Conservation (phyloP, 495 filamentous ascomycete genomes). For the Hypoxylon fragiforme region DNA sequence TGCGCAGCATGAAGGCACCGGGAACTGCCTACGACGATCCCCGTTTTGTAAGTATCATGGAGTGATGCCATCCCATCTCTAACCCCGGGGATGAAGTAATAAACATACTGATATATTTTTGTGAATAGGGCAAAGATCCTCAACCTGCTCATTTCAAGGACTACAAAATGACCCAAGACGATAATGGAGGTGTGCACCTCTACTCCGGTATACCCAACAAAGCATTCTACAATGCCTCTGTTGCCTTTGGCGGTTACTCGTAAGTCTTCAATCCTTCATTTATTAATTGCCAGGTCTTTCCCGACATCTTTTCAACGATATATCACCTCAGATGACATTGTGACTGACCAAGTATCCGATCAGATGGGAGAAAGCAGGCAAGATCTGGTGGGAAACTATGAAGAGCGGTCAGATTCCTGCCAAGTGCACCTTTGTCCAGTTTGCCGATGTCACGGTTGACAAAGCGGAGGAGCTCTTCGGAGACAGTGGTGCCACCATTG, state of each 20-base stretch:
- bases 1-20: constrained; percentile 54
- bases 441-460: constrained; percentile 47
- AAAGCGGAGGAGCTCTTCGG: constrained; percentile 44
- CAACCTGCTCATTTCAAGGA: constrained; percentile 48
- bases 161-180: constrained; percentile 39
- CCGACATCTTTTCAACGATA: neutral
- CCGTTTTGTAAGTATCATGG: constrained; percentile 41
- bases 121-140: constrained; percentile 49
- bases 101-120: no score
- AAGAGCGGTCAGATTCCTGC: constrained; percentile 41
- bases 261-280: constrained; percentile 15
- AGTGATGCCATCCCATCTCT: neutral
- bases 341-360: constrained; percentile 1
- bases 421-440: constrained; percentile 45
- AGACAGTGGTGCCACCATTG: constrained; percentile 40
- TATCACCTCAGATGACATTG: neutral
- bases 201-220: constrained; percentile 59
- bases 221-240: constrained; percentile 52
- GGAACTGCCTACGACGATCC: constrained; percentile 53
- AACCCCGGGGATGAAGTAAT: no score
- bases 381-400: constrained; percentile 57
- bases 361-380: constrained; percentile 55
- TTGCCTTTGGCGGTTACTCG: constrained; percentile 51
- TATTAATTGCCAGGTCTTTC: neutral
- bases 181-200: constrained; percentile 56